Conservation (phyloP, 2,329 filamentous ascomycete genomes). For the Paracorniculantispora psalliotae region DNA sequence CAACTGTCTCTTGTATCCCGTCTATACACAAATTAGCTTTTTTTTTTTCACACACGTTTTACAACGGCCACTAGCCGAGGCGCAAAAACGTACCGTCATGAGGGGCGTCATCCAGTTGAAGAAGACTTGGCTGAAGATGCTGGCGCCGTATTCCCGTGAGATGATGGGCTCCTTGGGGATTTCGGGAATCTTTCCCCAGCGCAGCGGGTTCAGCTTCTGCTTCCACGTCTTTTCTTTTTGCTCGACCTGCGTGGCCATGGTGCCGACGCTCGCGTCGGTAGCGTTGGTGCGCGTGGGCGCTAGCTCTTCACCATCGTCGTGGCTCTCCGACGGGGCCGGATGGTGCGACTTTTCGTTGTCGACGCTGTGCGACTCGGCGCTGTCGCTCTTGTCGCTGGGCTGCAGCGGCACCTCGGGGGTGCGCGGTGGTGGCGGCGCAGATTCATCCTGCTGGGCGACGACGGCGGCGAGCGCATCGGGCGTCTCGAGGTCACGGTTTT, state of each 20-base stretch:
- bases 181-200: slow-evolving; percentile 52
- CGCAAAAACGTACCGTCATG: slow-evolving; percentile 60
- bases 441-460: not conserved
- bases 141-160: slow-evolving; percentile 67
- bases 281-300: slow-evolving; percentile 44
- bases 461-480: slow-evolving; percentile 3
- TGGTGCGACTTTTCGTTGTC: slow-evolving; percentile 3
- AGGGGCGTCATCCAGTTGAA: slow-evolving; percentile 90
- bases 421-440: not conserved
- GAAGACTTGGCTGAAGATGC: slow-evolving; percentile 68
- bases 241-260: slow-evolving; percentile 30
- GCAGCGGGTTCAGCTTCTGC: slow-evolving; percentile 56
- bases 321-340: slow-evolving; percentile 16
- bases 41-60: no score
- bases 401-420: not conserved
- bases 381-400: not conserved
- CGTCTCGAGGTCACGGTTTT: not conserved
- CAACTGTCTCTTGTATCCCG: slow-evolving; percentile 79
- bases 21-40: slow-evolving; percentile 36
- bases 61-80: not conserved
- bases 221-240: slow-evolving; percentile 52
- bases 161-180: slow-evolving; percentile 48
- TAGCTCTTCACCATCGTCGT: slow-evolving; percentile 18
- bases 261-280: slow-evolving; percentile 48
- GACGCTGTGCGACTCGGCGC: not conserved